Conservation (phyloP, 2,329 filamentous ascomycete genomes). For the Cladosporium sp. region DNA sequence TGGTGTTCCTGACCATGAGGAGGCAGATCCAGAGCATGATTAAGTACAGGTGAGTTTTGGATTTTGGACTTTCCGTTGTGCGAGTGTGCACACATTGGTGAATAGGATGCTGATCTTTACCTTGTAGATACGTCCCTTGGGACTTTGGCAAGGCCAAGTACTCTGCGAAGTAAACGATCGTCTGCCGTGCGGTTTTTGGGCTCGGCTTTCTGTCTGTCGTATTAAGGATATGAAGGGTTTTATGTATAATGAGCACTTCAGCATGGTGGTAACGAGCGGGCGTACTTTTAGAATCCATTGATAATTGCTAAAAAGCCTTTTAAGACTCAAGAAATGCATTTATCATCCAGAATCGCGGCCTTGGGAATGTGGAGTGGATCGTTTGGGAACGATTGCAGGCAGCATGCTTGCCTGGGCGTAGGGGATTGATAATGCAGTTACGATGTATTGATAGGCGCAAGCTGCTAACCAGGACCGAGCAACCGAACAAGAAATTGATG, state of each 20-base stretch:
- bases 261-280: constrained; percentile 5
- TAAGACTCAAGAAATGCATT: too few relatives aligned
- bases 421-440: too few relatives aligned
- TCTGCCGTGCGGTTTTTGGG: not conserved
- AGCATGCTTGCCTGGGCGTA: too few relatives aligned
- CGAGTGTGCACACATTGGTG: not conserved
- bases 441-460: too few relatives aligned
- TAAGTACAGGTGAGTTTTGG: constrained; percentile 87
- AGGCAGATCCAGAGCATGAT: constrained; percentile 99
- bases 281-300: not conserved
- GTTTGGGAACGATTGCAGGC: too few relatives aligned
- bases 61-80: not conserved
- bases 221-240: not conserved
- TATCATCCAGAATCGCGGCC: too few relatives aligned
- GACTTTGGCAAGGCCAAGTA: constrained; percentile 38
- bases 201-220: not conserved
- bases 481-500: too few relatives aligned
- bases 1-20: constrained; percentile 95
- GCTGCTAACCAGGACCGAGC: too few relatives aligned
- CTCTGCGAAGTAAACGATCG: constrained; percentile 24
- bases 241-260: constrained; percentile 9
- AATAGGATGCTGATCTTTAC: constrained; percentile 16
- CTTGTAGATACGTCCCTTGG: constrained; percentile 35
- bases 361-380: too few relatives aligned
- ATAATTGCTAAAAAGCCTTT: not conserved